Percentiles rank a stretch among this genome's conserved stretches.
Evolutionary conservation across 805 yeast genomes (phyloP).

Genomic region (Tetrapisispora iriomotensis): DNA sequence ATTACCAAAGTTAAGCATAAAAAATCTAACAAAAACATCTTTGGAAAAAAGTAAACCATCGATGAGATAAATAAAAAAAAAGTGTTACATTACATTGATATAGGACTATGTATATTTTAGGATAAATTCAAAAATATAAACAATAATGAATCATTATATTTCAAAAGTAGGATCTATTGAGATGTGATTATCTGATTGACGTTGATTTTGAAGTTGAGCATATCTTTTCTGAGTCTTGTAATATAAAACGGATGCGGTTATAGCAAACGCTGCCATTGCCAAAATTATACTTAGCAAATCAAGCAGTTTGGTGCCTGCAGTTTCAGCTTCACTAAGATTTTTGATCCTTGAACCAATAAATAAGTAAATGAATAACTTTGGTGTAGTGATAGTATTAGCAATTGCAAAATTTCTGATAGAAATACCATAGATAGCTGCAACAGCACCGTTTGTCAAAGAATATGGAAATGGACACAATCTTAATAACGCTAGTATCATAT

Average conservation of each 20-base stretch:
- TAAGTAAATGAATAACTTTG: constrained; percentile 66
- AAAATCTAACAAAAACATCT: constrained; percentile 1
- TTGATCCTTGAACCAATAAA: constrained; percentile 72
- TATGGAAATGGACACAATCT: constrained; percentile 90
- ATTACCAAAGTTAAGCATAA: background rate
- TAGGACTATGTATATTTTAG: too few relatives aligned
- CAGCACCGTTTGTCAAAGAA: constrained; percentile 83
- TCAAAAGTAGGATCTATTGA: constrained; percentile 11
- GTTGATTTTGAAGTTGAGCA: constrained; percentile 20
- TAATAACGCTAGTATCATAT: constrained; percentile 58
- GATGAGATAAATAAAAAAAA: too few relatives aligned
- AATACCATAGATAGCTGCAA: constrained; percentile 78
- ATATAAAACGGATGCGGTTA: constrained; percentile 62
- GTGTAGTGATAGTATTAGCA: constrained; percentile 70
- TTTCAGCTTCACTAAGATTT: constrained; percentile 51
- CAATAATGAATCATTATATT: constrained; percentile 3
- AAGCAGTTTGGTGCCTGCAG: constrained; percentile 41
- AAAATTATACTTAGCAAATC: constrained; percentile 53
- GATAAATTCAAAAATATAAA: background rate
- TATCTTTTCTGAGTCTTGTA: constrained; percentile 36
- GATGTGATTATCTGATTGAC: background rate
- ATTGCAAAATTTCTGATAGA: constrained; percentile 49
- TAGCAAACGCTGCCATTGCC: constrained; percentile 43
- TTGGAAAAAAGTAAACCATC: constrained; percentile 2
- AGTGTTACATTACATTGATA: background rate